Base-by-base conservation (phyloP, 1,284 basidiomycete genomes). In the Irpex sp. region DNA sequence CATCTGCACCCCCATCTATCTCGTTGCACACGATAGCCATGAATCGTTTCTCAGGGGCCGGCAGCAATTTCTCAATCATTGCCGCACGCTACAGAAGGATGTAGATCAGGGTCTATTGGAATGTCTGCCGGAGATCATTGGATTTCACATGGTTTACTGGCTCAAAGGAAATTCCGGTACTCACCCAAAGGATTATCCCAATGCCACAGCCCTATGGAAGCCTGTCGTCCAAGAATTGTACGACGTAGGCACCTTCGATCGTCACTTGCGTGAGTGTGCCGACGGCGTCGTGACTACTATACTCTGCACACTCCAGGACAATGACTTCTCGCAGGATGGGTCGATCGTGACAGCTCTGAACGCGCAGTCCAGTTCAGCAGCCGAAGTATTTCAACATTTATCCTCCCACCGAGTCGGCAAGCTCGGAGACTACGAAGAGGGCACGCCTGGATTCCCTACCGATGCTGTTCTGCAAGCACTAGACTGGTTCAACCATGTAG, bases 101-200 rank as follows among this genome's bases (percentile, higher is more conserved):
- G 62, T 72, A 5, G 68, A 71, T 2, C 81, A 89, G 6, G 92
- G 87, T 4, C 74, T 90, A 58, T 76, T 74, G 17, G 80, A 82
- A 59, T 93, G 89, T 69, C 88, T 94, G 64, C 84, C 90, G 3
- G 86, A 90, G 57, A 83, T 92, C 56, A 77, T 93, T 36, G 91
- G 88, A 0, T 81, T 84, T 66, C 81, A 85, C 62, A 79, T 90
- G 55, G 79, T 83, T 5, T 77, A 77, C 31, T 81, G 78, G 68
- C 70, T 85, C 11, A 76, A 83, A 26, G 26, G 26, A 53, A 65
- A 76, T 19, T 51, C 69, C 19, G 31, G 57, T 5, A 63, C 67
- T 11, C 60, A 65, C 21, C 62, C 66, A 37, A 13, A 36, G 21
- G 49, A 56, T 5, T 17, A 62, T 3, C 67, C 70, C n/a, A 71